These are phyloP conservation scores for Borovskyia barvae DNA, from an alignment of 208 protist genomes.

Conservation along the genomic window DNA sequence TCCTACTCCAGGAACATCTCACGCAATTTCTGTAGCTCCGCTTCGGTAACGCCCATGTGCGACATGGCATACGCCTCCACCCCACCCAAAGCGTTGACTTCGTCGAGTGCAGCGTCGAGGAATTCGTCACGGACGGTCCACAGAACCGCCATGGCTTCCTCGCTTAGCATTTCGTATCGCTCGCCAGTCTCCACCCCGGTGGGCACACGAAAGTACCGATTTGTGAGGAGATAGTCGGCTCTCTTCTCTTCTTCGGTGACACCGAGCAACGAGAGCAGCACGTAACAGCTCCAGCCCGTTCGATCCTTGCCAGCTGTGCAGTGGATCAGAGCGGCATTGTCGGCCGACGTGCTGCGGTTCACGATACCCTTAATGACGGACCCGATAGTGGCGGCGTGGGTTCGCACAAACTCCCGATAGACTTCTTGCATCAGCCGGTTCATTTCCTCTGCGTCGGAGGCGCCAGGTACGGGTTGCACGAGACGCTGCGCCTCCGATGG, in stretches of 20 bases:
- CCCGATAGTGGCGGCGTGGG: constrained; percentile 11
- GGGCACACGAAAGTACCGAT: constrained; percentile 26
- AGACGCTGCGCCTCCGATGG: constrained; percentile 12
- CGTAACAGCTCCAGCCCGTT: constrained; percentile 27
- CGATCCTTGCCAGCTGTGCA: constrained; percentile 56
- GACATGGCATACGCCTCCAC: constrained; percentile 25
- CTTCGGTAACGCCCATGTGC: constrained; percentile 32
- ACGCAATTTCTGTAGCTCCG: constrained; percentile 27
- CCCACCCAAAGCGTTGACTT: constrained; percentile 25
- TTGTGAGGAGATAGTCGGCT: constrained; percentile 38
- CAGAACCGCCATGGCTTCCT: constrained; percentile 20
- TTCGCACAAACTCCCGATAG: constrained; percentile 20
- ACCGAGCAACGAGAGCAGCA: constrained; percentile 30
- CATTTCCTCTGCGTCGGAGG: too few species aligned
- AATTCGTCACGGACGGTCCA: constrained; percentile 27
- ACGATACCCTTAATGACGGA: constrained; percentile 27
- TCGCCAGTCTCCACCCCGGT: constrained; percentile 15
- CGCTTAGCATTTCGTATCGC: constrained; percentile 13
- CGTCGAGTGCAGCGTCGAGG: constrained; percentile 15
- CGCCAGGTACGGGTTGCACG: constrained; percentile 8
- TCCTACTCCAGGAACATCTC: constrained; percentile 36
- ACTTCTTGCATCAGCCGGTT: constrained; percentile 21
- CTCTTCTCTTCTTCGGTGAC: constrained; percentile 27
- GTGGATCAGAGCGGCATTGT: constrained; percentile 35
- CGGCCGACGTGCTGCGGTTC: constrained; percentile 3